phyloP scores from a whole-genome alignment of 306 rosid genomes.

The Quercus bicolor region DNA sequence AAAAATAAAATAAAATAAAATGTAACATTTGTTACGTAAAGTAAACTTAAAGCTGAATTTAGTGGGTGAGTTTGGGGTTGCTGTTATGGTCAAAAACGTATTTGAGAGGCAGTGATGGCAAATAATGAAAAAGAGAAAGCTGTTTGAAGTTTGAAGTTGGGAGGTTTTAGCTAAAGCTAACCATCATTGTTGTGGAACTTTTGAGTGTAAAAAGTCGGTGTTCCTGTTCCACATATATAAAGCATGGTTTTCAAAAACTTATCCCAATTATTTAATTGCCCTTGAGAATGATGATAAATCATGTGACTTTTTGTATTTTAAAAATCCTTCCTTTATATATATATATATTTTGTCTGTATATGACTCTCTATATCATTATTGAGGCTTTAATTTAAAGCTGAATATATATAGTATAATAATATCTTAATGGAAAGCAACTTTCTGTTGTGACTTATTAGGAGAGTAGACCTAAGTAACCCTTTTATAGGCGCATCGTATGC shows the following conservation, averaged over 20 bases:
- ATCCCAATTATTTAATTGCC: not conserved
- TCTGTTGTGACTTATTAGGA: not conserved
- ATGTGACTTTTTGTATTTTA: not conserved
- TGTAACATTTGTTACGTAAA: no score
- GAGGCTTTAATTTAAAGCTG: not conserved
- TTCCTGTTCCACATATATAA: no score
- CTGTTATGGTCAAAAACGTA: not conserved
- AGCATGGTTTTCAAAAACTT: no score
- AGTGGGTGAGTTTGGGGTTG: not conserved
- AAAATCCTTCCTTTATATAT: not conserved
- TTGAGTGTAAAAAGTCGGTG: not conserved
- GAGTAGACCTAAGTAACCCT: not conserved
- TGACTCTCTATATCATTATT: not conserved
- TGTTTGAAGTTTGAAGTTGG: not conserved
- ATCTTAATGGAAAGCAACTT: not conserved
- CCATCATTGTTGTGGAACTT: not conserved
- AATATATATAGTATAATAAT: not conserved
- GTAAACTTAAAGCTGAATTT: not conserved
- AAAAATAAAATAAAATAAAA: no score
- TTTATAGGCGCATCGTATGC: not conserved
- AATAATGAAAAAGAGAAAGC: not conserved
- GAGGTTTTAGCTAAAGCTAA: not conserved
- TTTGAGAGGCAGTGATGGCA: not conserved
- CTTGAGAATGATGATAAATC: constrained; percentile 13
- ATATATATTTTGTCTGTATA: not conserved